phyloP scores from a whole-genome alignment of 1,284 basidiomycete species.

The Rugosomyces carneus region DNA sequence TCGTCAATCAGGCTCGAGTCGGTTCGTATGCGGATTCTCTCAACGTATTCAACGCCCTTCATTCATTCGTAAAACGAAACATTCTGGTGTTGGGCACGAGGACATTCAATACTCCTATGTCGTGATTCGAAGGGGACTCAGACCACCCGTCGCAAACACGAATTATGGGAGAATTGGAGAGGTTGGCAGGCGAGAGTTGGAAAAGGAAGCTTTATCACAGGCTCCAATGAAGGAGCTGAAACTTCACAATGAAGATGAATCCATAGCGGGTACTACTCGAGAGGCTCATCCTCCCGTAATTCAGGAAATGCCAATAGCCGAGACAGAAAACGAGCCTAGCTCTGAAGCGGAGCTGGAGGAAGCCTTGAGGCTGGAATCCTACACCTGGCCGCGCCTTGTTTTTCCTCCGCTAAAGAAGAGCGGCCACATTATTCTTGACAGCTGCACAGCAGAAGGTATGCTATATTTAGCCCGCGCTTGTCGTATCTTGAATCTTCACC shows the following conservation, averaged over 20 bases:
- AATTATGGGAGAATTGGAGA: conserved; percentile 63
- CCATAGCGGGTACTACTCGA: conserved; percentile 6
- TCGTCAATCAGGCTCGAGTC: conserved; percentile 42
- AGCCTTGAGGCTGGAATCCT: conserved; percentile 60
- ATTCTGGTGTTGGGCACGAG: conserved; percentile 78
- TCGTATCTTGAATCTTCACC: conserved; percentile 6
- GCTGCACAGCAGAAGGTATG: conserved; percentile 78
- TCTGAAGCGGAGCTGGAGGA: conserved; percentile 36
- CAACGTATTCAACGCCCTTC: conserved; percentile 83
- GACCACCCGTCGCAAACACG: conserved; percentile 43
- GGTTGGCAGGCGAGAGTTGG: conserved; percentile 42
- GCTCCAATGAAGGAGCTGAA: conserved; percentile 35
- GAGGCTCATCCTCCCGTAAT: conserved; percentile 11
- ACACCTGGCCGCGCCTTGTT: conserved; percentile 86
- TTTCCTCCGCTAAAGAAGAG: conserved; percentile 88
- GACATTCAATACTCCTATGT: conserved; percentile 89
- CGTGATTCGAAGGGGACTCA: conserved; percentile 73
- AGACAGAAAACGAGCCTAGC: conserved; percentile 10
- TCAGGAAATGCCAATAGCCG: conserved; percentile 1
- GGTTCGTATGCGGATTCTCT: conserved; percentile 75
- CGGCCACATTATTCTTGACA: conserved; percentile 91
- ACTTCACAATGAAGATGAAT: conserved; percentile 37
- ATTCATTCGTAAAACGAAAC: conserved; percentile 85
- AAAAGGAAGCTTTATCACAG: conserved; percentile 31
- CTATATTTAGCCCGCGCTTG: not conserved